Evolutionary conservation across 2,329 filamentous ascomycete species (phyloP), one percentile per base, ranked within the genome.

Genomic region (Chalara sp.): DNA sequence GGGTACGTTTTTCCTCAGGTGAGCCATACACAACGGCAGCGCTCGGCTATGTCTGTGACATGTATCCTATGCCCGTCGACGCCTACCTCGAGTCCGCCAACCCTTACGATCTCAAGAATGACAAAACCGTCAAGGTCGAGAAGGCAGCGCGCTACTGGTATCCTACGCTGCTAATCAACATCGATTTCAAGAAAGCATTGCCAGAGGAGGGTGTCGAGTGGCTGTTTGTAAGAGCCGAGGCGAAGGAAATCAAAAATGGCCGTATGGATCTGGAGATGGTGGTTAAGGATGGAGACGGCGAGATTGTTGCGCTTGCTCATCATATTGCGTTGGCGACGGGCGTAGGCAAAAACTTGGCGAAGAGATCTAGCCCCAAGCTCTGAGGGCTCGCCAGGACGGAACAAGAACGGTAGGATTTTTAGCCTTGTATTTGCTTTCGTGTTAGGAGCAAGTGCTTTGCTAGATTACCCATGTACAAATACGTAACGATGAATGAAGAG

Each of bases 131-230:
- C 30, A 52, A 47, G 30, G 53, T 58, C 12, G 53, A 62, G 43
- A 51, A 64, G 47, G 60, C 65, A 39, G 46, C 60, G 41, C 7
- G 41, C 2, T 61, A 57, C 49, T 67, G 64, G 64, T 66, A 65
- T 47, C 64, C 64, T 5, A 95, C 88, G 0, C 67, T 95, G 1
- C 70, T 83, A 13, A 68, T 93, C 63, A 89, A 87, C 63, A 61
- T 95, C 28, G 88, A 95, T 55, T 72, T 90, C 39, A 93, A 92
- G 72, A 87, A 85, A 64, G 66, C 75, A 6, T 65, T 95, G 43
- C 86, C 87, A 0, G 68, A 70, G 4, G 78, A 79, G 41, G 87
- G 88, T 0, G 80, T 81, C 1, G 82, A 88, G 64, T 93, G 86
- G 83, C 63, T 95, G 48, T 84, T 84, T 59, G 72, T 83, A 40